Percentiles rank a stretch among this genome's conserved stretches.
Conservation (phyloP, 2,329 filamentous ascomycete species). For the Lecanosticta acicola region DNA sequence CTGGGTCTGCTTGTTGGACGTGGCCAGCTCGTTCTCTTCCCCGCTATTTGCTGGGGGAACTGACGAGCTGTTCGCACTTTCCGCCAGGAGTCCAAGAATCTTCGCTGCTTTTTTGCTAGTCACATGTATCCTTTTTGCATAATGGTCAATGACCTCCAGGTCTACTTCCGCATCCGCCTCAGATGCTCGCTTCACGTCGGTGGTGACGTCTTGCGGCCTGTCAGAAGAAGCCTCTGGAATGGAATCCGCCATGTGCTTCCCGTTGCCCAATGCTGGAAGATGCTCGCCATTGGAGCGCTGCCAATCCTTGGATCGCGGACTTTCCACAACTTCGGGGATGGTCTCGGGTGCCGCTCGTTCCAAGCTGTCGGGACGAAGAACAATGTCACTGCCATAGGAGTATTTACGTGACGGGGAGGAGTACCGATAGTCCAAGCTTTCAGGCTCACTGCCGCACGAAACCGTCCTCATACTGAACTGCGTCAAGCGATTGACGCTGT, state of each 20-base stretch:
- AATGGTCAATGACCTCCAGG: slow-evolving; percentile 2
- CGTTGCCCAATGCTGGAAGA: neutral
- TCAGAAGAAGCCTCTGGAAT: neutral
- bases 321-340: slow-evolving; percentile 13
- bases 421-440: slow-evolving; percentile 7
- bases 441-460: slow-evolving; percentile 14
- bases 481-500: slow-evolving; percentile 7
- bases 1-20: neutral
- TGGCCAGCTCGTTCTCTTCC: too few relatives aligned
- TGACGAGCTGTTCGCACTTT: too few relatives aligned
- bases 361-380: slow-evolving; percentile 2
- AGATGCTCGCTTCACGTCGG: neutral
- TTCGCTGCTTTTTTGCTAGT: slow-evolving; percentile 26
- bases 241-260: neutral
- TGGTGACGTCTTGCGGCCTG: neutral
- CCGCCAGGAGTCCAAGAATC: slow-evolving; percentile 23
- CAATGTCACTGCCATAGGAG: slow-evolving; percentile 1
- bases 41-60: too few relatives aligned
- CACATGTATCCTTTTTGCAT: slow-evolving; percentile 16
- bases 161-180: neutral
- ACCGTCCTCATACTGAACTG: slow-evolving; percentile 9
- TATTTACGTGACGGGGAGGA: slow-evolving; percentile 9
- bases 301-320: slow-evolving; percentile 2
- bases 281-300: neutral
- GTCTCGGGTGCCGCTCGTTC: slow-evolving; percentile 11